A percentile compares a stretch with the other conserved stretches of the same genome.
Conservation (phyloP, 2,329 filamentous ascomycete species). For the Fusarium begoniae region DNA sequence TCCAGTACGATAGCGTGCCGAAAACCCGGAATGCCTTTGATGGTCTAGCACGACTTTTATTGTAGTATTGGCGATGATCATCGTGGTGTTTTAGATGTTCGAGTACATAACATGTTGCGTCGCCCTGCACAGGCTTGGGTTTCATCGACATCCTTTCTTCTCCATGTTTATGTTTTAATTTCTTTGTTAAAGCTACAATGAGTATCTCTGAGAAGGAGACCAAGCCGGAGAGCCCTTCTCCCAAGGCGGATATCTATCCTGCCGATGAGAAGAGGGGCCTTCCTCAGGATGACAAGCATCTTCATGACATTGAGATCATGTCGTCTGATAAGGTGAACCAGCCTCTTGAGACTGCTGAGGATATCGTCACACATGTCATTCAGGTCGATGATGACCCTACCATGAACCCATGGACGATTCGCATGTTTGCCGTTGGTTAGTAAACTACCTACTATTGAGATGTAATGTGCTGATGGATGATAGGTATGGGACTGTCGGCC, state of each 20-base stretch:
- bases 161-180: background rate
- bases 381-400: conserved; percentile 38
- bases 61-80: background rate
- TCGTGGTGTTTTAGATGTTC: background rate
- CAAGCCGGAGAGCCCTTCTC: background rate
- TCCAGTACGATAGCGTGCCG: conserved; percentile 19
- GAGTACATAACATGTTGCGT: background rate
- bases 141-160: background rate
- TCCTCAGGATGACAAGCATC: background rate
- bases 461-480: background rate
- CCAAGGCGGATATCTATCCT: background rate
- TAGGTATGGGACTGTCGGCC: conserved; percentile 33
- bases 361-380: conserved; percentile 39
- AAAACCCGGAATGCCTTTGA: background rate
- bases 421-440: conserved; percentile 35
- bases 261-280: conserved; percentile 13
- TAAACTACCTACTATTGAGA: background rate
- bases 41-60: background rate
- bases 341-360: conserved; percentile 24
- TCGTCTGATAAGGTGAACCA: background rate
- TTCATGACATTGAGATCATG: conserved; percentile 4
- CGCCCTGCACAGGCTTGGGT: background rate
- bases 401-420: conserved; percentile 38
- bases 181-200: background rate
- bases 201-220: conserved; percentile 1